Percentiles rank a stretch among this genome's conserved stretches.
phyloP scores from a whole-genome alignment of 768 basidiomycete species.

The Tephrocybe sp. region DNA sequence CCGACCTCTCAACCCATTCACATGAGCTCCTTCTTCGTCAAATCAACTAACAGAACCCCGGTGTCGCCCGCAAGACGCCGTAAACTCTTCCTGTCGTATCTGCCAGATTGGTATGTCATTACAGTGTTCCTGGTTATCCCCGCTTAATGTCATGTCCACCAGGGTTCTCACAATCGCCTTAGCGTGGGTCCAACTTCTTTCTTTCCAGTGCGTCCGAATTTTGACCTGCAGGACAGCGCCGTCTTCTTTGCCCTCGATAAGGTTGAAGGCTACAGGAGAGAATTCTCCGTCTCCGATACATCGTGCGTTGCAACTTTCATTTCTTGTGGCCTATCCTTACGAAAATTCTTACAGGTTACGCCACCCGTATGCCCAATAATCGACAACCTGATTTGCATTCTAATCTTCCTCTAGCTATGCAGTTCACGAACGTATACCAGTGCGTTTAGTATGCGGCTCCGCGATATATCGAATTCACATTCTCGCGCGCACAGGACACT shows the following conservation, averaged over 20 bases:
- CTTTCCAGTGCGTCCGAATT: neutral
- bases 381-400: neutral
- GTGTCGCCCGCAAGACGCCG: constrained; percentile 33
- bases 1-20: constrained; percentile 8
- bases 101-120: constrained; percentile 70
- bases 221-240: constrained; percentile 37
- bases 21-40: constrained; percentile 29
- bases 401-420: constrained; percentile 49
- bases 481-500: constrained; percentile 31
- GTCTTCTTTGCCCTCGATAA: constrained; percentile 62
- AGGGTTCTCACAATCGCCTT: constrained; percentile 71
- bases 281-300: constrained; percentile 77
- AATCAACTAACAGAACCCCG: constrained; percentile 18
- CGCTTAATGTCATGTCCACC: neutral
- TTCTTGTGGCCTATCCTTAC: constrained; percentile 9
- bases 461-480: constrained; percentile 3
- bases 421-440: constrained; percentile 76
- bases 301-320: constrained; percentile 47
- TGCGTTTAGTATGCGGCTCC: constrained; percentile 31
- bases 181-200: constrained; percentile 46
- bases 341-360: constrained; percentile 32
- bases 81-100: constrained; percentile 61
- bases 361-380: constrained; percentile 35
- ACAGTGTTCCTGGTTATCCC: neutral
- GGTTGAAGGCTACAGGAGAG: constrained; percentile 72